A percentile compares a stretch with the other conserved stretches of the same genome.
These are phyloP conservation scores for Alopecurus myosuroides DNA, from an alignment of 176 grass and related monocot genomes.

Conservation along the genomic window DNA sequence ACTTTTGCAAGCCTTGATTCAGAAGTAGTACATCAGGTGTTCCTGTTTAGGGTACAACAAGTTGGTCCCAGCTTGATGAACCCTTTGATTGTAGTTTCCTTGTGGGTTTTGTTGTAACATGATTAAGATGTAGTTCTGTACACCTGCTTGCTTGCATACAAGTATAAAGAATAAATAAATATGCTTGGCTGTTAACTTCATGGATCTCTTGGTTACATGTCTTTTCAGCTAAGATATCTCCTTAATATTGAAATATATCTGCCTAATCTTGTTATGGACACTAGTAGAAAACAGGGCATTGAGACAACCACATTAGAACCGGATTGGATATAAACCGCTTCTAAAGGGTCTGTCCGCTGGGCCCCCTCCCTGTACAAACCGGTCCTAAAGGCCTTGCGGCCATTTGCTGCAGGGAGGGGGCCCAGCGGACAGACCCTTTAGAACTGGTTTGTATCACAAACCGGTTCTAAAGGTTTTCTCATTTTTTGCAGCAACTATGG, in stretches of 20 bases:
- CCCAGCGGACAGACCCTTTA: too few relatives aligned
- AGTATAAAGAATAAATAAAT: conserved; percentile 55
- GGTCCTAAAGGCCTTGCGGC: too few relatives aligned
- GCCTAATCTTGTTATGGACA: not conserved
- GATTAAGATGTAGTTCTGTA: conserved; percentile 44
- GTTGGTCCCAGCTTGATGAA: conserved; percentile 15
- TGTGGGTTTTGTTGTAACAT: conserved; percentile 43
- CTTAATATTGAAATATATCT: conserved; percentile 4
- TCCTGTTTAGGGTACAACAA: conserved; percentile 33
- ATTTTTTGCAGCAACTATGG: too few relatives aligned
- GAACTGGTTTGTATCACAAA: too few relatives aligned
- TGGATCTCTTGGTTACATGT: conserved; percentile 16
- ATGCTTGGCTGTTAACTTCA: conserved; percentile 28
- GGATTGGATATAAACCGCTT: too few relatives aligned
- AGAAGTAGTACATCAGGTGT: conserved; percentile 30
- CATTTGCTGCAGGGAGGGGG: too few relatives aligned
- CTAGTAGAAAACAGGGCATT: too few relatives aligned
- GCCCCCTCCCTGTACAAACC: too few relatives aligned
- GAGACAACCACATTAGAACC: too few relatives aligned
- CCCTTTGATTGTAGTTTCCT: conserved; percentile 44
- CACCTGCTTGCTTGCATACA: conserved; percentile 36
- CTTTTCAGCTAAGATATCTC: conserved; percentile 28
- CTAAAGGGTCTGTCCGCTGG: too few relatives aligned
- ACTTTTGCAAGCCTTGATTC: conserved; percentile 48
- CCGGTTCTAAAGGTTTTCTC: too few relatives aligned